Percentiles rank a stretch among this genome's conserved stretches.
Conservation (phyloP, 2,329 filamentous ascomycete genomes). For the Purpureocillium takamizusanense region DNA sequence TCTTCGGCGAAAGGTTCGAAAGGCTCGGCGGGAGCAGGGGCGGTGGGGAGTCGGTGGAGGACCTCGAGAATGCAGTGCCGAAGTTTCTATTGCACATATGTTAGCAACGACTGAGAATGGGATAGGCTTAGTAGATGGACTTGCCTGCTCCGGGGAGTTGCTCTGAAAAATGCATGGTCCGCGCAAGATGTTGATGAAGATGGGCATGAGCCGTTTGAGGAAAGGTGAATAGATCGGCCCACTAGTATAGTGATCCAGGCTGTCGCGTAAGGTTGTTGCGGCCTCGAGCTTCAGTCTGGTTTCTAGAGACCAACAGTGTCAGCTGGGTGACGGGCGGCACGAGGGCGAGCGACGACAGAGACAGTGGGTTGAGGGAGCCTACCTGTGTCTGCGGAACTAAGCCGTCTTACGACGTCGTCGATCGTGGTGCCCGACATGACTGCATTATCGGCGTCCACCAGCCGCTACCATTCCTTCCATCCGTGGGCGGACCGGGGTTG, state of each 20-base stretch:
- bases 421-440: constrained; percentile 52
- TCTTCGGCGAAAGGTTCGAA: constrained; percentile 85
- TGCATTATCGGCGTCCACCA: constrained; percentile 35
- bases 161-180: constrained; percentile 87
- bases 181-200: constrained; percentile 77
- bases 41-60: constrained; percentile 70
- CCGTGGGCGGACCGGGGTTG: constrained; percentile 14
- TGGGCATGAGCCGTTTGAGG: constrained; percentile 78
- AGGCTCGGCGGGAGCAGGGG: constrained; percentile 63
- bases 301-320: constrained; percentile 43
- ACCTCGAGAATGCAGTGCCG: constrained; percentile 93
- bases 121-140: constrained; percentile 11
- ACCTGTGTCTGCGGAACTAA: constrained; percentile 48
- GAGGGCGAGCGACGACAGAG: background rate
- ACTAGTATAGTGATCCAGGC: constrained; percentile 77
- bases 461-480: constrained; percentile 26
- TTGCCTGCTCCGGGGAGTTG: constrained; percentile 79
- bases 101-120: constrained; percentile 8
- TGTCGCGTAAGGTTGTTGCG: constrained; percentile 81
- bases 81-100: constrained; percentile 53
- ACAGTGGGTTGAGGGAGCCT: constrained; percentile 13
- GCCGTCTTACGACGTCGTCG: constrained; percentile 54
- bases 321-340: background rate
- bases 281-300: constrained; percentile 72
- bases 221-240: constrained; percentile 72